phyloP scores from a whole-genome alignment of 2,329 filamentous ascomycete genomes.

The Magnaporthiopsis poae region DNA sequence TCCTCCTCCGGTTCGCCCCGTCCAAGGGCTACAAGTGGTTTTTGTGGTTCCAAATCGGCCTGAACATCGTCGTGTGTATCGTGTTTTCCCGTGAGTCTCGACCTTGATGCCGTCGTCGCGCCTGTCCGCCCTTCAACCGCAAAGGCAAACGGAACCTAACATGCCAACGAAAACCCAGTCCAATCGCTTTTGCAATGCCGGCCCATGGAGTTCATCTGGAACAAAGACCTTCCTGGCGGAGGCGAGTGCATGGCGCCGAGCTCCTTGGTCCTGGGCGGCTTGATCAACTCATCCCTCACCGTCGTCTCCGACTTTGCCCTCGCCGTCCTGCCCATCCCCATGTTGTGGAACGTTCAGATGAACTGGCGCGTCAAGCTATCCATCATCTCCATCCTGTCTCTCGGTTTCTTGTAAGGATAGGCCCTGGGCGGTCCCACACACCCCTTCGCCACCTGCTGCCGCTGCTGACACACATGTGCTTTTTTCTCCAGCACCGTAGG shows the following conservation, averaged over 20 bases:
- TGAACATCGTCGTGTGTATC: neutral
- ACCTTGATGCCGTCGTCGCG: too few relatives aligned
- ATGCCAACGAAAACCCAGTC: neutral
- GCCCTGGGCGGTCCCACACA: too few relatives aligned
- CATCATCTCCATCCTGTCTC: constrained; percentile 36
- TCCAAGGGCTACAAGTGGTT: neutral
- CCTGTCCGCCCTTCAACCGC: constrained; percentile 2
- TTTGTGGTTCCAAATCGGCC: neutral
- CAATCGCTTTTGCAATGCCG: constrained; percentile 37
- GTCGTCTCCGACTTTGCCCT: constrained; percentile 38
- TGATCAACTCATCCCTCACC: constrained; percentile 36
- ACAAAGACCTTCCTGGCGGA: constrained; percentile 20
- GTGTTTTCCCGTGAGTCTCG: neutral
- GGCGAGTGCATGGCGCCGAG: constrained; percentile 30
- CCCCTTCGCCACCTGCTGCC: too few relatives aligned
- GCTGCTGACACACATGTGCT: too few relatives aligned
- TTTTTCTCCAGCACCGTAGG: neutral
- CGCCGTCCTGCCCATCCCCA: constrained; percentile 38
- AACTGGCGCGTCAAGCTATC: constrained; percentile 34
- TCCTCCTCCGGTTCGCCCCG: constrained; percentile 2
- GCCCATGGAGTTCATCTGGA: constrained; percentile 40
- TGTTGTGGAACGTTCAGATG: constrained; percentile 43
- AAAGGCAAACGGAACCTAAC: neutral
- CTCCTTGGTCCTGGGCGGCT: constrained; percentile 27
- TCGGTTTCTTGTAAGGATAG: constrained; percentile 30